Evolutionary conservation across 2,329 filamentous ascomycete species (phyloP).

Genomic region (Botrytis fragariae): DNA sequence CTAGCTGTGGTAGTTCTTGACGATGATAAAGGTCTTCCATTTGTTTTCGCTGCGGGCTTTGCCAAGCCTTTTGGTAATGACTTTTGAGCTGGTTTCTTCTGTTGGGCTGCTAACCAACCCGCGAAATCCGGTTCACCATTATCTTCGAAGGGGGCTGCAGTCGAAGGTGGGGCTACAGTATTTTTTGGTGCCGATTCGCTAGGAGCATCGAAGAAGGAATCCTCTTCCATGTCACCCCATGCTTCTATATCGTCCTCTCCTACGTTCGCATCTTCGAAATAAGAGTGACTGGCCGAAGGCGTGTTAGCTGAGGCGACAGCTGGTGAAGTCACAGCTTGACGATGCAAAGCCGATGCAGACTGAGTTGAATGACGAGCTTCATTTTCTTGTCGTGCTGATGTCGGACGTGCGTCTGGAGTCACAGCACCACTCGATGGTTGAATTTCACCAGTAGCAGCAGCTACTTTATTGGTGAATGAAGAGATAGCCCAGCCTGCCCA

Average conservation of each 20-base stretch:
- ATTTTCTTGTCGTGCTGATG: conserved; percentile 42
- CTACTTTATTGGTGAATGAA: conserved; percentile 93
- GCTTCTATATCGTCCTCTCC: conserved; percentile 64
- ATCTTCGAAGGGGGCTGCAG: conserved; percentile 66
- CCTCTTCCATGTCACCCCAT: conserved; percentile 67
- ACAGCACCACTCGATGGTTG: conserved; percentile 51
- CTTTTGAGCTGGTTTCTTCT: conserved; percentile 62
- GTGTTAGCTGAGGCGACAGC: conserved; percentile 45
- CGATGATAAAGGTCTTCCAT: conserved; percentile 36
- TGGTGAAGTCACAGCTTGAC: conserved; percentile 57
- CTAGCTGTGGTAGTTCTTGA: conserved; percentile 42
- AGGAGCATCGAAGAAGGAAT: conserved; percentile 46
- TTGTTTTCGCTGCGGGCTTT: conserved; percentile 50
- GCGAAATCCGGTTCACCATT: conserved; percentile 92
- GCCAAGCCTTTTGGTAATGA: conserved; percentile 78
- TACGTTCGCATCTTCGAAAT: conserved; percentile 55
- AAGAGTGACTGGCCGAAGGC: conserved; percentile 48
- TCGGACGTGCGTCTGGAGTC: conserved; percentile 44
- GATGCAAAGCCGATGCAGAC: conserved; percentile 58
- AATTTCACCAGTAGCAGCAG: conserved; percentile 82
- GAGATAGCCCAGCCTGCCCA: conserved; percentile 99
- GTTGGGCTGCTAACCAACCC: conserved; percentile 87
- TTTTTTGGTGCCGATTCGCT: conserved; percentile 27
- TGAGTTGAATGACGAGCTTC: conserved; percentile 39
- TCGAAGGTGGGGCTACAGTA: conserved; percentile 34